These are phyloP conservation scores for Cylindrotheca closterium DNA, from an alignment of 108 stramenopile genomes.

Conservation along the genomic window DNA sequence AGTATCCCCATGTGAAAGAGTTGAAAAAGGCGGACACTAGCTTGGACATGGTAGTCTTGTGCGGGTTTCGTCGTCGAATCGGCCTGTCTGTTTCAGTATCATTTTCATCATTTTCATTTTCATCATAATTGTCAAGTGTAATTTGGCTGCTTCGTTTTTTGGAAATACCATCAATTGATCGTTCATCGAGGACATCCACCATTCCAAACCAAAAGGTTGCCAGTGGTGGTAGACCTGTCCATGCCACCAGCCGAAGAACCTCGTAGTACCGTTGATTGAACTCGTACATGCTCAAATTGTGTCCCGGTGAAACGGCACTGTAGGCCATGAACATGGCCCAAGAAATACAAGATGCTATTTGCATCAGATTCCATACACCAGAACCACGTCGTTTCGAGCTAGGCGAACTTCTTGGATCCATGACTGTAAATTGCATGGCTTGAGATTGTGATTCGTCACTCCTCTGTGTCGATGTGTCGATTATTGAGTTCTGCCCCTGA, in stretches of 20 bases:
- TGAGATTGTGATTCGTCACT: too few species aligned
- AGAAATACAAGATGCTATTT: slow-evolving; percentile 43
- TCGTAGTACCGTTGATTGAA: slow-evolving; percentile 61
- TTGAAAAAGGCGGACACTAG: slow-evolving; percentile 66
- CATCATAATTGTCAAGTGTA: slow-evolving; percentile 20
- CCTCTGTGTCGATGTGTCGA: too few species aligned
- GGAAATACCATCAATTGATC: too few species aligned
- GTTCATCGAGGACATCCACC: slow-evolving; percentile 7
- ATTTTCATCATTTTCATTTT: slow-evolving; percentile 39
- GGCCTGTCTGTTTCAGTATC: too few species aligned
- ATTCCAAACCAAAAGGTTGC: slow-evolving; percentile 10
- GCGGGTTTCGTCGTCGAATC: background rate
- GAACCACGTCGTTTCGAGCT: too few species aligned
- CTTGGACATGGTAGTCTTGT: slow-evolving; percentile 54
- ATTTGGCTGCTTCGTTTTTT: too few species aligned
- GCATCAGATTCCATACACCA: too few species aligned
- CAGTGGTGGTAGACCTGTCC: slow-evolving; percentile 52
- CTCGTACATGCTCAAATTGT: slow-evolving; percentile 54
- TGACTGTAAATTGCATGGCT: too few species aligned
- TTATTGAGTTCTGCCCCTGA: too few species aligned
- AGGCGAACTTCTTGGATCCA: too few species aligned
- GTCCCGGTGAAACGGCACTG: slow-evolving; percentile 73
- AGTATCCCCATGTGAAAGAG: slow-evolving; percentile 75
- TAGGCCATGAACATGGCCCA: slow-evolving; percentile 51
- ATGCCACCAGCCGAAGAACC: slow-evolving; percentile 50